A percentile compares a stretch with the other conserved stretches of the same genome.
Evolutionary conservation across 345 rosid genomes (phyloP).

Genomic region (Eucalyptus regnans): DNA sequence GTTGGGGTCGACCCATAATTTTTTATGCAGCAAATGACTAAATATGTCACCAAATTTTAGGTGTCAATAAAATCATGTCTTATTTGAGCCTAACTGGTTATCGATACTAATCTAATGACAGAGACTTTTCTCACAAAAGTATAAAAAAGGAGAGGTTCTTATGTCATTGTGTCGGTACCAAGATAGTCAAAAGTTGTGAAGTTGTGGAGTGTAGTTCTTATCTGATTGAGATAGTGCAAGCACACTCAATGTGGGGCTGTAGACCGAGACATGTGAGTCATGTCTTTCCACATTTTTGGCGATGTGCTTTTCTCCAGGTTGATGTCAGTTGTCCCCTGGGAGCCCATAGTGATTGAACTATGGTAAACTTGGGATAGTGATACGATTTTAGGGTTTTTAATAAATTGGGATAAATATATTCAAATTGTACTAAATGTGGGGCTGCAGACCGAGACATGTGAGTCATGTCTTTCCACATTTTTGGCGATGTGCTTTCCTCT

Average conservation of each 20-base stretch:
- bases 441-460: neutral
- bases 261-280: neutral
- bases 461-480: neutral
- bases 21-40: no score
- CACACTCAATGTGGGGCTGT: neutral
- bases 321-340: neutral
- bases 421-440: neutral
- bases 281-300: neutral
- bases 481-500: neutral
- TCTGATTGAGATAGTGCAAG: neutral
- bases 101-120: neutral
- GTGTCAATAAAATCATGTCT: no score
- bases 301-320: neutral
- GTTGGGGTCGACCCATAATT: rapidly evolving
- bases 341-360: neutral
- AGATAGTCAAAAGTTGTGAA: neutral
- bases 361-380: neutral
- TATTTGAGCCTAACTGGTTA: neutral
- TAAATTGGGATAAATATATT: neutral
- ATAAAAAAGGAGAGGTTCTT: neutral
- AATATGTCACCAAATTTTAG: rapidly evolving
- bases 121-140: neutral
- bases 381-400: neutral
- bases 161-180: neutral
- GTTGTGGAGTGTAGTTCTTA: neutral